phyloP scores from a whole-genome alignment of 2,329 filamentous ascomycete genomes.

The Aspergillus ruber region DNA sequence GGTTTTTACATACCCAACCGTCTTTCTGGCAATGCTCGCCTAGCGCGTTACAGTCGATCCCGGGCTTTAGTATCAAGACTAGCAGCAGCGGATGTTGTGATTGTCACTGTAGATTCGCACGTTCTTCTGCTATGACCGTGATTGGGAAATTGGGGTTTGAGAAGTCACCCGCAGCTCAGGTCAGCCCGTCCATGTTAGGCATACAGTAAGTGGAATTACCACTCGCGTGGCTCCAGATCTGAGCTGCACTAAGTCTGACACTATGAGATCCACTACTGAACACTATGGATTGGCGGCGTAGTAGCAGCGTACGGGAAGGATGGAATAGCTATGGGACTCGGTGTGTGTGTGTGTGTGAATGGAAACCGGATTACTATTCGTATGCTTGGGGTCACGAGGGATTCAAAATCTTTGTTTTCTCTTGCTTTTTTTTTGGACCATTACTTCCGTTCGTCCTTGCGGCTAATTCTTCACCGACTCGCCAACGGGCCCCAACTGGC shows the following conservation, averaged over 20 bases:
- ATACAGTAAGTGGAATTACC: neutral
- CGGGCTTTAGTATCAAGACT: too few relatives aligned
- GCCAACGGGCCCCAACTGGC: neutral
- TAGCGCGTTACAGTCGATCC: too few relatives aligned
- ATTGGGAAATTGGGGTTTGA: constrained; percentile 2
- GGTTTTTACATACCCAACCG: neutral
- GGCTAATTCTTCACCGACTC: neutral
- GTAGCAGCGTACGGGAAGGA: neutral
- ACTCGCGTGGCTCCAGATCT: constrained; percentile 20
- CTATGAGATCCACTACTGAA: constrained; percentile 11
- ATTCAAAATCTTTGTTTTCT: neutral
- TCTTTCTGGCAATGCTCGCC: neutral
- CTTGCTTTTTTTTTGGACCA: neutral
- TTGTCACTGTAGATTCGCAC: neutral
- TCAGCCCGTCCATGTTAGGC: constrained; percentile 1
- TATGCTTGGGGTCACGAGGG: neutral
- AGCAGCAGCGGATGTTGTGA: neutral
- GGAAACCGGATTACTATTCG: too few relatives aligned
- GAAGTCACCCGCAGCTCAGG: neutral
- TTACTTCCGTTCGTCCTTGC: neutral
- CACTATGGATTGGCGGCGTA: constrained; percentile 1
- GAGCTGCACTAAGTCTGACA: constrained; percentile 13
- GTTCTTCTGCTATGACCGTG: neutral
- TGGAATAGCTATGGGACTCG: too few relatives aligned
- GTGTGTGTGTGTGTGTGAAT: too few relatives aligned